Conservation (phyloP, 228 moss, liverwort and hornwort genomes). For the Sphagnum magellanicum region DNA sequence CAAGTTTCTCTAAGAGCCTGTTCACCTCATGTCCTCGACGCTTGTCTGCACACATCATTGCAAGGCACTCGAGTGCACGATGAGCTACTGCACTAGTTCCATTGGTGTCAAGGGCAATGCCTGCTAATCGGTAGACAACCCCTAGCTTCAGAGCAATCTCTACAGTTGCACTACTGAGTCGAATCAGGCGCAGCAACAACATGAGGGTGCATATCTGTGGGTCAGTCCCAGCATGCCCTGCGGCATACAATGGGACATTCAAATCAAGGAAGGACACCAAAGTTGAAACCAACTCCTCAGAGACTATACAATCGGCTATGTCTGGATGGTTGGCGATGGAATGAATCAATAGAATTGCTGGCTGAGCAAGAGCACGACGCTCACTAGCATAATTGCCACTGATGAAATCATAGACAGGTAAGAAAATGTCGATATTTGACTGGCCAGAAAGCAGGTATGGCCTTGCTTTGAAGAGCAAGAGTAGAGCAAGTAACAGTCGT, state of each 20-base stretch:
- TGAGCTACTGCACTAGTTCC: constrained; percentile 80
- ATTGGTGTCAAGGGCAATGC: constrained; percentile 77
- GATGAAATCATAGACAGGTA: constrained; percentile 91
- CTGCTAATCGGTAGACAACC: constrained; percentile 74
- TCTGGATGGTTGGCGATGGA: constrained; percentile 83
- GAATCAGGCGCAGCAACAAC: constrained; percentile 84
- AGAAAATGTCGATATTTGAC: constrained; percentile 93
- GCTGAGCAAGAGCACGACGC: constrained; percentile 86
- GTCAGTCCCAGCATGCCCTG: constrained; percentile 86
- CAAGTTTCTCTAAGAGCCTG: constrained; percentile 70
- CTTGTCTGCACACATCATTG: constrained; percentile 96
- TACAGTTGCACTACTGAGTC: constrained; percentile 89
- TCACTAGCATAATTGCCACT: constrained; percentile 52
- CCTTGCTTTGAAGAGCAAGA: constrained; percentile 87
- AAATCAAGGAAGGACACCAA: constrained; percentile 70
- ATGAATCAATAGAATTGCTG: constrained; percentile 93
- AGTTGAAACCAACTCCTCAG: constrained; percentile 77
- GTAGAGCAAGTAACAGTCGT: constrained; percentile 74
- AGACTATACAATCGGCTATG: constrained; percentile 94
- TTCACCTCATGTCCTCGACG: constrained; percentile 73
- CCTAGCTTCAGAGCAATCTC: constrained; percentile 79
- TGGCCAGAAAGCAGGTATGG: constrained; percentile 81
- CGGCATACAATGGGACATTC: constrained; percentile 66
- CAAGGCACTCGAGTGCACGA: constrained; percentile 87
- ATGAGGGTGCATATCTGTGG: constrained; percentile 93